phyloP scores from a whole-genome alignment of 148 eudicot genomes.

The Amaranthus palmeri region DNA sequence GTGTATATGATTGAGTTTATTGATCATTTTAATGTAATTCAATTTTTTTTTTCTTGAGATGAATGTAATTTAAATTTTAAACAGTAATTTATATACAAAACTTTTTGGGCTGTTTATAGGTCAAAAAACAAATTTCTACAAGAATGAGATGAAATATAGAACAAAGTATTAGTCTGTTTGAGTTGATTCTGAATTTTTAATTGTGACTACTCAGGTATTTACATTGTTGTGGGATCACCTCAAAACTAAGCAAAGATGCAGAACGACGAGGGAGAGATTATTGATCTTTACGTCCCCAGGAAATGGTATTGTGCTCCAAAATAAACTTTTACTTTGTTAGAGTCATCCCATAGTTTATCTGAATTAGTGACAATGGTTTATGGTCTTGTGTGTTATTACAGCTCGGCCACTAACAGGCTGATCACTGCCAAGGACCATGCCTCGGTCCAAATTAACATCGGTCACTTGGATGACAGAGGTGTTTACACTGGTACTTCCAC shows the following conservation, averaged over 20 bases:
- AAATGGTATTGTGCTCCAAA: slow-evolving; percentile 41
- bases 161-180: too few species aligned
- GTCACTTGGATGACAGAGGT: slow-evolving; percentile 77
- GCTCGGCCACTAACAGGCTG: slow-evolving; percentile 79
- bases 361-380: background rate
- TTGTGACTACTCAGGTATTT: slow-evolving; percentile 5
- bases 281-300: slow-evolving; percentile 76
- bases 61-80: too few species aligned
- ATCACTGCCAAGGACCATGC: slow-evolving; percentile 89
- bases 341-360: background rate
- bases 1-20: too few species aligned
- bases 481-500: slow-evolving; percentile 56
- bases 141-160: too few species aligned
- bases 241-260: slow-evolving; percentile 50
- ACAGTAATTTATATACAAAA: too few species aligned
- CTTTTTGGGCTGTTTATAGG: too few species aligned
- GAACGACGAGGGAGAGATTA: slow-evolving; percentile 62
- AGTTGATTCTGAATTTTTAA: too few species aligned
- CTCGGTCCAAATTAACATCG: slow-evolving; percentile 71
- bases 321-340: background rate
- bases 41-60: too few species aligned
- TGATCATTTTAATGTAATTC: too few species aligned
- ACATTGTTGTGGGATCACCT: background rate
- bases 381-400: slow-evolving; percentile 14
- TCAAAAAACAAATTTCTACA: too few species aligned